Evolutionary conservation across 768 basidiomycete species (phyloP).

Genomic region (Psilocybe tampanensis): DNA sequence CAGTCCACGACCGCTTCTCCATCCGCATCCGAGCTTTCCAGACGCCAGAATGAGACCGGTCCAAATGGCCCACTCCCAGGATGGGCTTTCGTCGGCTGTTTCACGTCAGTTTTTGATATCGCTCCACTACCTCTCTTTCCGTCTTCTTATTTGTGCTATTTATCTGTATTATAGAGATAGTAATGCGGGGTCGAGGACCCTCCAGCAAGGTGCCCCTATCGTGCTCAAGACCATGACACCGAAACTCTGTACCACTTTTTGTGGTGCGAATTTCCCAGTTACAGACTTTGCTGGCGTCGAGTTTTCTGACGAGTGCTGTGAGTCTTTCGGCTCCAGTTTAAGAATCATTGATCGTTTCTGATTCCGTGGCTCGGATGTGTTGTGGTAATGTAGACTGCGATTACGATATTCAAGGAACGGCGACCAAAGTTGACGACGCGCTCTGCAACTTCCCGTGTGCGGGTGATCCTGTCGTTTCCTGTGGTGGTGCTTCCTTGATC

Average conservation of each 20-base stretch:
- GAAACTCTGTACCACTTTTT: conserved; percentile 13
- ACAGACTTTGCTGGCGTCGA: conserved; percentile 17
- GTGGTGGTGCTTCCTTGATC: conserved; percentile 12
- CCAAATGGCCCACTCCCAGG: not conserved
- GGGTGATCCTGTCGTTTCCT: conserved; percentile 14
- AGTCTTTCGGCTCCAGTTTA: not conserved
- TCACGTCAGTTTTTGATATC: not conserved
- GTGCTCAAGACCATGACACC: conserved; percentile 14
- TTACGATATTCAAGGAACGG: conserved; percentile 19
- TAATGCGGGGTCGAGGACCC: not conserved
- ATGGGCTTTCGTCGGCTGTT: not conserved
- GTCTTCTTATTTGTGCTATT: not conserved
- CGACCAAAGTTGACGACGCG: conserved; percentile 9
- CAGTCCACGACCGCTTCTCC: too few species aligned
- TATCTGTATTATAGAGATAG: not conserved
- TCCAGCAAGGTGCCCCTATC: not conserved
- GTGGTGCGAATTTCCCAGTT: conserved; percentile 3
- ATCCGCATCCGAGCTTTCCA: not conserved
- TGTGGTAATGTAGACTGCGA: conserved; percentile 11
- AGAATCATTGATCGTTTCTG: too few species aligned
- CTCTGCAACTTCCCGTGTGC: conserved; percentile 16
- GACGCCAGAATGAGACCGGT: not conserved
- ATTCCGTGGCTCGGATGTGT: too few species aligned
- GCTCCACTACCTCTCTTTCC: not conserved
- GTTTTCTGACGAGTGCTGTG: conserved; percentile 18